Base-by-base conservation (phyloP, 2,329 filamentous ascomycete genomes). In the Pseudopithomyces chartarum region DNA sequence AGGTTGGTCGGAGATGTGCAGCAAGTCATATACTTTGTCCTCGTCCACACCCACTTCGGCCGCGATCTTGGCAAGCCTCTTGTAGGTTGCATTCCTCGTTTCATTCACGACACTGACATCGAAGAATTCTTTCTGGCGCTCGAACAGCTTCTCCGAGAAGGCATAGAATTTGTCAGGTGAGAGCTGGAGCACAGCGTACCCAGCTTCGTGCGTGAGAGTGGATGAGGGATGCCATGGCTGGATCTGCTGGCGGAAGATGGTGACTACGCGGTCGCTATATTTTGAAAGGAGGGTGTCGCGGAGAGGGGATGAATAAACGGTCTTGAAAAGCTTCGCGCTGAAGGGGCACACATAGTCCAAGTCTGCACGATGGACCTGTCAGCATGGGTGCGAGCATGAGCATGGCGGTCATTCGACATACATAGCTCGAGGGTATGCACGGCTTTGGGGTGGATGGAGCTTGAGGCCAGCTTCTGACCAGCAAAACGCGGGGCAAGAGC, bases 141-240 rank as follows among this genome's bases (percentile, higher is more conserved):
- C 80, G 69, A 90, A 90, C 1, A 96, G 82, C 6, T 81, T 84
- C 39, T 82, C 82, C 75, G 86, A 90, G 76, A 94, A 97, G 15
- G 83, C 81, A 87, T 89, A 96, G 83, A 96, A 98, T 63, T 86
- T 87, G 17, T 82, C 80, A 0, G 90, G 89, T 2, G 86, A 80
- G 6, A 91, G 76, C 50, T 84, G 85, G 65, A 94, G 83, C 1
- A 97, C 91, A 2, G 92, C 94, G 32, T 92, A 84, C 3, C 82
- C 93, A 32, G 92, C 90, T 83, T 98, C 94, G 80, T 94, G 91
- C 54, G 85, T 82, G 26, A 82, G 75, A 0, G 79, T 82, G 0
- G 73, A 92, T 19, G 90, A 92, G 1, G 94, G 94, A 78, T 98
- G 93, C 94, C 94, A 97, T 13, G 92, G 92, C 80, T 97, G 92